Evolutionary conservation across 305 asterid genomes (phyloP).

Genomic region (Fraxinus albicans): DNA sequence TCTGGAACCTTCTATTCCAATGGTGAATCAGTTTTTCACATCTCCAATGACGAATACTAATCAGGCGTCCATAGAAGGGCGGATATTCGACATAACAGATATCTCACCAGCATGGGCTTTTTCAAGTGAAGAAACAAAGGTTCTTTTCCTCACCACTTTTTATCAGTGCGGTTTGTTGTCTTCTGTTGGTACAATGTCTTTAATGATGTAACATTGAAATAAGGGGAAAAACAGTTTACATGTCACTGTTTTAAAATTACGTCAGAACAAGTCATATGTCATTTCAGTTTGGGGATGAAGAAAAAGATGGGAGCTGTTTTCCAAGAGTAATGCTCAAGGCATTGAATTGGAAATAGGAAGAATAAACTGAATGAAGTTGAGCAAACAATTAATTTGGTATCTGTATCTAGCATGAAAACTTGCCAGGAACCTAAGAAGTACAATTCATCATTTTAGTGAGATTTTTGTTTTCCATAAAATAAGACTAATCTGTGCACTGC

Average conservation of each 20-base stretch:
- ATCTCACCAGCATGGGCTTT: constrained; percentile 81
- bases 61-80: constrained; percentile 40
- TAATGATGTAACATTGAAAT: constrained; percentile 6
- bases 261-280: neutral
- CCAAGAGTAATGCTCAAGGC: neutral
- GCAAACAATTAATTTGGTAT: neutral
- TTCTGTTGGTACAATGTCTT: neutral
- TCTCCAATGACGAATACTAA: constrained; percentile 37
- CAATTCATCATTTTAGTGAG: neutral
- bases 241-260: constrained; percentile 18
- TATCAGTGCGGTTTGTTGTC: constrained; percentile 12
- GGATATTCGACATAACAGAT: constrained; percentile 64
- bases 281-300: neutral
- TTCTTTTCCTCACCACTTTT: constrained; percentile 24
- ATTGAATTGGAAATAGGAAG: neutral
- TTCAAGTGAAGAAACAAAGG: constrained; percentile 91
- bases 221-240: constrained; percentile 5
- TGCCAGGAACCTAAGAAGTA: neutral
- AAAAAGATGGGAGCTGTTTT: neutral
- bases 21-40: constrained; percentile 40
- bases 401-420: neutral
- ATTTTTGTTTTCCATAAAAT: neutral
- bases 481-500: neutral
- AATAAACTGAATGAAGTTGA: neutral
- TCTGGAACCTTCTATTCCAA: constrained; percentile 47